Evolutionary conservation across 2,329 filamentous ascomycete species (phyloP).

Genomic region (Beauveria australis): DNA sequence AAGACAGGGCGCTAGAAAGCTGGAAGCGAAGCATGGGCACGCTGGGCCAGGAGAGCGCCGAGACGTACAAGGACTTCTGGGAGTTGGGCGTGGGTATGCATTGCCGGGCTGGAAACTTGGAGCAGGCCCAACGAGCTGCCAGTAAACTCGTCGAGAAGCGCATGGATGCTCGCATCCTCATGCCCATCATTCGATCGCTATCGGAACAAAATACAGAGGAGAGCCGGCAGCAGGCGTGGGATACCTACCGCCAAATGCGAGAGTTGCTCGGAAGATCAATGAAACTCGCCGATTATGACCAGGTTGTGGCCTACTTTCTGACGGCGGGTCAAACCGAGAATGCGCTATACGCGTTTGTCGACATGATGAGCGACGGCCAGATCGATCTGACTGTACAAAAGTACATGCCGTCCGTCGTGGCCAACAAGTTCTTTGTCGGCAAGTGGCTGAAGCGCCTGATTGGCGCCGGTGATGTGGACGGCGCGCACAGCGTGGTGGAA

Average conservation of each 20-base stretch:
- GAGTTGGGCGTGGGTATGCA: conserved; percentile 60
- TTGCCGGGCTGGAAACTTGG: conserved; percentile 47
- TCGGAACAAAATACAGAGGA: conserved; percentile 42
- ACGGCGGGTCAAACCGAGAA: conserved; percentile 54
- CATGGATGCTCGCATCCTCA: conserved; percentile 46
- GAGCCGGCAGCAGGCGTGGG: conserved; percentile 52
- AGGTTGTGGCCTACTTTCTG: conserved; percentile 63
- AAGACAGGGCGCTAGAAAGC: conserved; percentile 50
- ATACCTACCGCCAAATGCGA: conserved; percentile 57
- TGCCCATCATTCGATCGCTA: conserved; percentile 64
- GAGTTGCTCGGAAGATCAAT: conserved; percentile 51
- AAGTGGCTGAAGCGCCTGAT: conserved; percentile 85
- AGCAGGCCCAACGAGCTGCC: conserved; percentile 49
- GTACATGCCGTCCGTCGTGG: conserved; percentile 39
- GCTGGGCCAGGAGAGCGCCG: conserved; percentile 37
- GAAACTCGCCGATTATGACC: conserved; percentile 68
- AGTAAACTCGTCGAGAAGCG: conserved; percentile 43
- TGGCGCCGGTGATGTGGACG: conserved; percentile 60
- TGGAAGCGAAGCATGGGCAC: conserved; percentile 52
- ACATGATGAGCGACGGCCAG: conserved; percentile 70
- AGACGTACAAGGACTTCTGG: conserved; percentile 48
- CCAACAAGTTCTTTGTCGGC: conserved; percentile 75
- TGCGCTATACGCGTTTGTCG: conserved; percentile 70
- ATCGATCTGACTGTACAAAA: conserved; percentile 38
- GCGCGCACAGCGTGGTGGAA: conserved; percentile 63